Conservation (phyloP, 768 basidiomycete species). For the Lactifluus echinatus region DNA sequence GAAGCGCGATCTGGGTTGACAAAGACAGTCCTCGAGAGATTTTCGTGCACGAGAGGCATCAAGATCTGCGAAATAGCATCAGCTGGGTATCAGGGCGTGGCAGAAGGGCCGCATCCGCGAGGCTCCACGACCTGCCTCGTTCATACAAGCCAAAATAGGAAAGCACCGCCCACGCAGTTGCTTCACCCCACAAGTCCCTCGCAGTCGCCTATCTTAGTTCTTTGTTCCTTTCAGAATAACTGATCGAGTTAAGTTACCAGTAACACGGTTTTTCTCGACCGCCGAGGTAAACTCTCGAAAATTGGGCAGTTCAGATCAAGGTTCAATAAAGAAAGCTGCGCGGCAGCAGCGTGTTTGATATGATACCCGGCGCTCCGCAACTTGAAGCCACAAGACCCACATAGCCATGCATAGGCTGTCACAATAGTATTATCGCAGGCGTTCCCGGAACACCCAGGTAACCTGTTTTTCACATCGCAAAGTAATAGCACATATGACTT, state of each 20-base stretch:
- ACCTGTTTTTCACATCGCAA: too few species aligned
- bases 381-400: too few species aligned
- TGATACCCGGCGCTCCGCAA: neutral
- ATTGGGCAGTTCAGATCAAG: neutral
- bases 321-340: neutral
- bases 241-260: too few species aligned
- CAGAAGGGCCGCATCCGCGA: slow-evolving; percentile 5
- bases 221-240: neutral
- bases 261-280: neutral
- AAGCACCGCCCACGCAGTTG: neutral
- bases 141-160: neutral
- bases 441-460: too few species aligned
- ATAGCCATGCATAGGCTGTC: too few species aligned
- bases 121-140: neutral
- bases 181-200: neutral
- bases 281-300: too few species aligned
- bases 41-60: too few species aligned
- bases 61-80: neutral
- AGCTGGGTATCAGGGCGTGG: slow-evolving; percentile 1
- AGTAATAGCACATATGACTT: too few species aligned
- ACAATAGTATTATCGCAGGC: too few species aligned
- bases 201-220: neutral
- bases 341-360: slow-evolving; percentile 1
- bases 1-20: neutral
- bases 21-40: neutral